Evolutionary conservation across 2,329 filamentous ascomycete species (phyloP).

Genomic region (Diaporthe humulicola): DNA sequence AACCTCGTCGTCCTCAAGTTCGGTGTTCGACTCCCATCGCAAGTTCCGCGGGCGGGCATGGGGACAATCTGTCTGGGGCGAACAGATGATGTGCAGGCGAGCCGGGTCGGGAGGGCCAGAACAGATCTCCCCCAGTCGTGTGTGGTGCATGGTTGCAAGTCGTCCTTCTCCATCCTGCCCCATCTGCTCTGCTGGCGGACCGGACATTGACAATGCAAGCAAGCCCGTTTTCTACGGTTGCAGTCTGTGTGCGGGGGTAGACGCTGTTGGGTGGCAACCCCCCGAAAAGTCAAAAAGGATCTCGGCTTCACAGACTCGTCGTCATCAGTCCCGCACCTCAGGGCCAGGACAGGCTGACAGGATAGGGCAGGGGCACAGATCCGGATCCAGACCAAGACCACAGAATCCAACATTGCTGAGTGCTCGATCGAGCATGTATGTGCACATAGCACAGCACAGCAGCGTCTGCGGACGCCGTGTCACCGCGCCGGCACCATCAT

Average conservation of each 20-base stretch:
- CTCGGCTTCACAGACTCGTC: conserved; percentile 32
- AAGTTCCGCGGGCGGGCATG: conserved; percentile 5
- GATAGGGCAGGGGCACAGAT: conserved; percentile 20
- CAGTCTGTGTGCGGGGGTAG: conserved; percentile 32
- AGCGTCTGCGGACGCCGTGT: conserved; percentile 28
- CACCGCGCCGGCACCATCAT: conserved; percentile 12
- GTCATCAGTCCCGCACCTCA: conserved; percentile 36
- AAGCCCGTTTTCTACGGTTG: background rate
- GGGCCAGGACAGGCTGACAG: conserved; percentile 3
- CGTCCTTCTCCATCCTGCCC: conserved; percentile 5
- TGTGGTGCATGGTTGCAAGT: background rate
- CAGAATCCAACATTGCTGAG: background rate
- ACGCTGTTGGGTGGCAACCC: conserved; percentile 29
- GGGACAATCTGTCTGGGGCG: background rate
- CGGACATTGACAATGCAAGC: conserved; percentile 32
- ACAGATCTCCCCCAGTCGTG: conserved; percentile 28
- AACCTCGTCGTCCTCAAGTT: background rate
- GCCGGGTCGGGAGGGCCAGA: conserved; percentile 19
- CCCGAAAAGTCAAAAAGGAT: conserved; percentile 28
- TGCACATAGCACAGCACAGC: background rate
- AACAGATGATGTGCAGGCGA: conserved; percentile 26
- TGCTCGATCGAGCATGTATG: conserved; percentile 1
- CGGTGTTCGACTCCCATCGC: background rate
- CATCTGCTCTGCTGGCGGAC: conserved; percentile 21
- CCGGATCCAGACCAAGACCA: conserved; percentile 9